Conservation (phyloP, 139 green algal genomes). For the Picochlorum sp. region DNA sequence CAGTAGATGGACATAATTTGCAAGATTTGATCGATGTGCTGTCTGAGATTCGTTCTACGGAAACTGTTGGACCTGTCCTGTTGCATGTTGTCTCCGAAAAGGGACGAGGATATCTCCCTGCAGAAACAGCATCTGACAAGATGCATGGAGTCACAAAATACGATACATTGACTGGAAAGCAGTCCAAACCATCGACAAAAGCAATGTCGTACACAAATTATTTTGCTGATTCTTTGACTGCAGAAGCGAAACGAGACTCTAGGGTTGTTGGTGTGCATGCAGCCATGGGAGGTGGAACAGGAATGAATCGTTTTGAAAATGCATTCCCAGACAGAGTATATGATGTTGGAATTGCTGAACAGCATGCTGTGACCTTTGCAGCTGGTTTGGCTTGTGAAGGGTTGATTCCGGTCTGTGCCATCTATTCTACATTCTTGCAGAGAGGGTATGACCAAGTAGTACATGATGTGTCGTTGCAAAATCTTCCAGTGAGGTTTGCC, state of each 20-base stretch:
- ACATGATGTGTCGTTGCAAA: constrained; percentile 96
- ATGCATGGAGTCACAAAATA: constrained; percentile 98
- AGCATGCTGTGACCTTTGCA: constrained; percentile 96
- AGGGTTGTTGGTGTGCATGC: constrained; percentile 92
- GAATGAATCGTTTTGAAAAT: constrained; percentile 70
- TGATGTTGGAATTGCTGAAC: constrained; percentile 98
- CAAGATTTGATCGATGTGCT: constrained; percentile 80
- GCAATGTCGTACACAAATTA: constrained; percentile 91
- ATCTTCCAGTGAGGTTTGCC: constrained; percentile 95
- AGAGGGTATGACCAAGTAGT: constrained; percentile 94
- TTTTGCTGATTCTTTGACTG: constrained; percentile 93
- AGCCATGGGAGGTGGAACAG: constrained; percentile 97
- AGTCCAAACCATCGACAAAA: constrained; percentile 66
- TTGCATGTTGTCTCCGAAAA: constrained; percentile 98
- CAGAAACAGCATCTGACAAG: constrained; percentile 86
- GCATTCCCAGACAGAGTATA: constrained; percentile 82
- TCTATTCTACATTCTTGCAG: constrained; percentile 99
- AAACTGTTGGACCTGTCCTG: constrained; percentile 91
- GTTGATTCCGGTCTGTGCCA: constrained; percentile 85
- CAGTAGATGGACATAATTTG: constrained; percentile 95
- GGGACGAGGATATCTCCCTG: constrained; percentile 87
- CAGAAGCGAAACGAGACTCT: constrained; percentile 85
- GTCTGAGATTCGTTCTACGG: constrained; percentile 84
- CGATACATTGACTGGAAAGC: constrained; percentile 84
- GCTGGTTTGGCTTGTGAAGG: constrained; percentile 92